Percentiles rank a stretch among this genome's conserved stretches.
These are phyloP conservation scores for Lunularia cruciata DNA, from an alignment of 225 moss, liverwort and hornwort genomes.

Conservation along the genomic window DNA sequence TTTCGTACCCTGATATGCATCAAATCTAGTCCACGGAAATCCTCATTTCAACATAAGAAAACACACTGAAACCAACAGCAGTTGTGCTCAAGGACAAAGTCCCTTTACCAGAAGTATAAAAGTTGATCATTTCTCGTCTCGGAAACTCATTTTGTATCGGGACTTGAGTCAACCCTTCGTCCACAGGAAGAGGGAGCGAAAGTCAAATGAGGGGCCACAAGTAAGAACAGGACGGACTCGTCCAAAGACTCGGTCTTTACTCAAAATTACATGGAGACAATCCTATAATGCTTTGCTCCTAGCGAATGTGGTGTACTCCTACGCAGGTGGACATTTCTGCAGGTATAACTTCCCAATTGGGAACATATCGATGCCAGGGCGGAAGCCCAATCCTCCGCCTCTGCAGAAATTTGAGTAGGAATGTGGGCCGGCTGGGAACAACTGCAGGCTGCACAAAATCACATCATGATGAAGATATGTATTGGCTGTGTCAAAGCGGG, in stretches of 20 bases:
- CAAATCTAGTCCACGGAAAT: too few relatives aligned
- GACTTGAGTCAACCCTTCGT: background rate
- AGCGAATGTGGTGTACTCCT: background rate
- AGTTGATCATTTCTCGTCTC: too few relatives aligned
- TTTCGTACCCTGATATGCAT: too few relatives aligned
- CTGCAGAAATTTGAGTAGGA: background rate
- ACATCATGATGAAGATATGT: background rate
- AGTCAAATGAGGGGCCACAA: background rate
- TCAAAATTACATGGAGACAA: conserved; percentile 1
- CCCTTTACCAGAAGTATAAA: too few relatives aligned
- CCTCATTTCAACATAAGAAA: too few relatives aligned
- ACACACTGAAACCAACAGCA: too few relatives aligned
- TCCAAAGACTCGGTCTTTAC: conserved; percentile 7
- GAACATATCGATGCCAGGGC: background rate
- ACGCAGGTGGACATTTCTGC: background rate
- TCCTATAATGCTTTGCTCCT: too few relatives aligned
- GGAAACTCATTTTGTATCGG: too few relatives aligned
- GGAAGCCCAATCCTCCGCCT: background rate
- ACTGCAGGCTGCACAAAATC: conserved; percentile 4
- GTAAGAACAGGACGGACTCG: background rate
- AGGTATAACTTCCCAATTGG: background rate
- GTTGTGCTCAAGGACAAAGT: too few relatives aligned
- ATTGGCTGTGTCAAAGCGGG: background rate
- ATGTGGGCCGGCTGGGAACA: background rate
- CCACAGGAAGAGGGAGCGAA: too few relatives aligned